A percentile compares a stretch with the other conserved stretches of the same genome.
These are phyloP conservation scores for Magnolia changhungtana DNA, from an alignment of 164 flowering plant species.

Conservation along the genomic window DNA sequence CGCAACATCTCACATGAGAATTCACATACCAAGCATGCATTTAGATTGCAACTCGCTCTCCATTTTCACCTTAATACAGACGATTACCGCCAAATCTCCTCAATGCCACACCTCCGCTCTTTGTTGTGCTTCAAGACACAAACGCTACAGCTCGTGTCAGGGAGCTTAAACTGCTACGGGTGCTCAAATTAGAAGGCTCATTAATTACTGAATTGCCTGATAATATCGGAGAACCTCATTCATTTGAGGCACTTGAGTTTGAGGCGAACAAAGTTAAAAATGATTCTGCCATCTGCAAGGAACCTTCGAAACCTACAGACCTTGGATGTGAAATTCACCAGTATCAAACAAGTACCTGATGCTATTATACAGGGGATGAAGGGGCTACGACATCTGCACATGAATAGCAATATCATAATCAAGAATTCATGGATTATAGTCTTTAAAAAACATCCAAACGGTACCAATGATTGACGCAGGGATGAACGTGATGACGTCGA, in stretches of 20 bases:
- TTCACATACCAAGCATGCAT: background rate
- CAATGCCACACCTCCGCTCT: background rate
- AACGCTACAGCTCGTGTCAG: background rate
- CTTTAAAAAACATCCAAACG: background rate
- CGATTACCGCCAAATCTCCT: background rate
- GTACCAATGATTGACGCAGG: background rate
- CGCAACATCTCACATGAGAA: background rate
- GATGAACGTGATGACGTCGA: too few species aligned
- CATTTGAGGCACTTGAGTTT: background rate
- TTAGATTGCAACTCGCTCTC: conserved; percentile 6
- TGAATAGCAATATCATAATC: background rate
- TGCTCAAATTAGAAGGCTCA: background rate
- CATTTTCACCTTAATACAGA: conserved; percentile 13
- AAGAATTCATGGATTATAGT: background rate
- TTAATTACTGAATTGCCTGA: background rate
- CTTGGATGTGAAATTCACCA: background rate
- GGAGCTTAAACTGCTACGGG: background rate
- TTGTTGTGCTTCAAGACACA: background rate
- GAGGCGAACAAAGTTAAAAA: background rate
- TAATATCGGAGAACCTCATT: background rate
- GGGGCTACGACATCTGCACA: background rate
- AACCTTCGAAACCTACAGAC: background rate
- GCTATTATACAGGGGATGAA: background rate
- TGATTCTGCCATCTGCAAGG: background rate
- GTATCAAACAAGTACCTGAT: background rate